Evolutionary conservation across 257 asterid species (phyloP).

Genomic region (Mitragyna speciosa): DNA sequence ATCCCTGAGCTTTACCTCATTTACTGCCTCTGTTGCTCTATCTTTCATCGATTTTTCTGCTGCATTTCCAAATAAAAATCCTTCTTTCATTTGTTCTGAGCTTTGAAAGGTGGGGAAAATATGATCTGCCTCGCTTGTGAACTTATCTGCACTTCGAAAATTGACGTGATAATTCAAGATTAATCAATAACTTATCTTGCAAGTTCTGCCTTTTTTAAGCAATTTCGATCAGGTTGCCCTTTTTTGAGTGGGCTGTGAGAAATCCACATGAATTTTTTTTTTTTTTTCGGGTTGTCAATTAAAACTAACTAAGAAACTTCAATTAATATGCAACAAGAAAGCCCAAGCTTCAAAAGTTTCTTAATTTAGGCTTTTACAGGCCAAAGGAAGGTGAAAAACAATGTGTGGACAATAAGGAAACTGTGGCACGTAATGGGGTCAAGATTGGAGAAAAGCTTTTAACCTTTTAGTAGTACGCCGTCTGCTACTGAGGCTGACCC

Average conservation of each 20-base stretch:
- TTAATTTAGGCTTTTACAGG: slow-evolving; percentile 6
- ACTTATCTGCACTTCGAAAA: slow-evolving; percentile 67
- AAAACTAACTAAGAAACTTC: background rate
- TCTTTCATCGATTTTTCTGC: slow-evolving; percentile 31
- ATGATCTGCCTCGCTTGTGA: slow-evolving; percentile 49
- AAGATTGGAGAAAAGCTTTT: slow-evolving; percentile 11
- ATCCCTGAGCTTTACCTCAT: slow-evolving; percentile 66
- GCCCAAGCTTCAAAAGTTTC: background rate
- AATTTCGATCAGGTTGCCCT: background rate
- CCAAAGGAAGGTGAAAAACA: background rate
- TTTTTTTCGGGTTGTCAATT: background rate
- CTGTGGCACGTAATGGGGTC: background rate
- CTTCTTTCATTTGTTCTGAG: slow-evolving; percentile 71
- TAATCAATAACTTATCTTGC: background rate
- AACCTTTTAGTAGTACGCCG: slow-evolving; percentile 68
- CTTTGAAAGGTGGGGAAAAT: slow-evolving; percentile 44
- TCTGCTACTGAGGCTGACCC: slow-evolving; percentile 40
- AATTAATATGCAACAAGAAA: background rate
- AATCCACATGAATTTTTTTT: too few species aligned
- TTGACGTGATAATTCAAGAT: background rate
- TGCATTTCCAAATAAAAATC: slow-evolving; percentile 52
- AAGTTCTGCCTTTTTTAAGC: background rate
- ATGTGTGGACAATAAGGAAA: background rate
- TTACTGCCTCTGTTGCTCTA: slow-evolving; percentile 36
- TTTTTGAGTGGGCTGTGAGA: too few species aligned